Conservation (phyloP, 176 grass and related monocot species). For the Puccinellia tenuiflora region DNA sequence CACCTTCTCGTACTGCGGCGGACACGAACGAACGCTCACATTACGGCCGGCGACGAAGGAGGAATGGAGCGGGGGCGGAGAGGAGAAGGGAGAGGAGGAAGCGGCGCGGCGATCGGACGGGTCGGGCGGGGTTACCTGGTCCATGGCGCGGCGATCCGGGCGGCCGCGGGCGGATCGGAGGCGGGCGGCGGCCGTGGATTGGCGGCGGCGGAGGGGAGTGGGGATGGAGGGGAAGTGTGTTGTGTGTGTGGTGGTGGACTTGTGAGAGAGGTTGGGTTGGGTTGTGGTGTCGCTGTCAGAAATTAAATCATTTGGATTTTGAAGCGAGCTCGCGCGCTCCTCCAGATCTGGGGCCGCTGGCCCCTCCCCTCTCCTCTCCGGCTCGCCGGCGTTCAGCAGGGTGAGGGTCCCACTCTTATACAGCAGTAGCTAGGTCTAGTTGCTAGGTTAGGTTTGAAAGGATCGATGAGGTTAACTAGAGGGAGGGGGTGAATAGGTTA, state of each 20-base stretch:
- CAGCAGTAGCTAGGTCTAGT: no score
- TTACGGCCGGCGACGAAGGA: not conserved
- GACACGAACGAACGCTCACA: not conserved
- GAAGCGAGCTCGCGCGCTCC: not conserved
- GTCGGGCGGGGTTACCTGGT: constrained; percentile 33
- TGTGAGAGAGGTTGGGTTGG: not conserved
- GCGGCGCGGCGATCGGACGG: not conserved
- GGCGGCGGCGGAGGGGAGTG: not conserved
- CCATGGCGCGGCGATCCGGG: constrained; percentile 37
- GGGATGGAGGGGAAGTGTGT: not conserved
- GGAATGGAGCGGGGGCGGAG: not conserved
- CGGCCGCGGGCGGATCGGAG: not conserved
- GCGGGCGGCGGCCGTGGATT: not conserved
- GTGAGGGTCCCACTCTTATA: no score
- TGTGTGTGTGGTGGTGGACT: constrained; percentile 33
- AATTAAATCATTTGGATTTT: not conserved
- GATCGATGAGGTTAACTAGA: no score
- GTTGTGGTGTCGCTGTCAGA: constrained; percentile 9
- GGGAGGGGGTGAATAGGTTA: no score
- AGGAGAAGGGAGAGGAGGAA: rapidly evolving
- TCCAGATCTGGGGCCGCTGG: no score
- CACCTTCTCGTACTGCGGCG: constrained; percentile 83
- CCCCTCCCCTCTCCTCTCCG: no score
- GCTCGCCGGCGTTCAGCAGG: no score
- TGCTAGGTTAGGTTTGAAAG: no score